Evolutionary conservation across 2,329 filamentous ascomycete genomes (phyloP), one percentile per base, ranked within the genome.

Genomic region (Aspergillus sp.): DNA sequence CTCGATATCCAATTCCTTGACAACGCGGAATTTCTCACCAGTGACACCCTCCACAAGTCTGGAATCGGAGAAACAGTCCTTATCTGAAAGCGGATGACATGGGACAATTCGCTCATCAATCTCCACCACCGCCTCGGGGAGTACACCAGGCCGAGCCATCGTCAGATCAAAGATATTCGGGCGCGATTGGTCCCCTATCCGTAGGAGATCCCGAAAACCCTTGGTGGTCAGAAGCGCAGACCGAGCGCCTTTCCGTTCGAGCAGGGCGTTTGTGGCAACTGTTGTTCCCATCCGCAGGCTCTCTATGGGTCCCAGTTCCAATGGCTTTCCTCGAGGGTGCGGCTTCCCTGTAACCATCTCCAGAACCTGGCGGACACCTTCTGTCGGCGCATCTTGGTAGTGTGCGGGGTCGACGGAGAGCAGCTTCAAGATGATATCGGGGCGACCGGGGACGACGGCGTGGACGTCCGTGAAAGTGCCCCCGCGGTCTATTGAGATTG

Each of bases 121-220:
- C 76, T 97, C 93, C 20, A 96, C 82, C 0, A 97, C 91, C 32
- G 80, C 81, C 69, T 91, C 87, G 66, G 96, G 96, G 11, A 97
- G 76, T 5, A 96, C 89, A 62, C 95, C 91, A 0, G 92, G 92
- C 70, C 93, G 92, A 61, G 83, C 81, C 68, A 96, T 96, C 17
- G 89, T 89, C 53, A 97, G 78, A 70, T 96, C 93, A 68, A 97
- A 97, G 62, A 97, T 96, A 70, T 89, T 88, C 17, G 93, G 93
- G 44, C 93, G 82, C 22, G 89, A 90, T 77, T 97, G 93, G 73
- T 96, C 96, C 8, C 93, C 93, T 68, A 97, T 97, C 51, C 87
- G 84, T 30, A 96, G 79, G 61, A 92, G 91, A 74, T 97, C 92
- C 60, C 85, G 87, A 78, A 96, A 96, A 0, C 93, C 93, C 66